Conservation (phyloP, 2,329 filamentous ascomycete species). For the Albifimbria verrucaria region DNA sequence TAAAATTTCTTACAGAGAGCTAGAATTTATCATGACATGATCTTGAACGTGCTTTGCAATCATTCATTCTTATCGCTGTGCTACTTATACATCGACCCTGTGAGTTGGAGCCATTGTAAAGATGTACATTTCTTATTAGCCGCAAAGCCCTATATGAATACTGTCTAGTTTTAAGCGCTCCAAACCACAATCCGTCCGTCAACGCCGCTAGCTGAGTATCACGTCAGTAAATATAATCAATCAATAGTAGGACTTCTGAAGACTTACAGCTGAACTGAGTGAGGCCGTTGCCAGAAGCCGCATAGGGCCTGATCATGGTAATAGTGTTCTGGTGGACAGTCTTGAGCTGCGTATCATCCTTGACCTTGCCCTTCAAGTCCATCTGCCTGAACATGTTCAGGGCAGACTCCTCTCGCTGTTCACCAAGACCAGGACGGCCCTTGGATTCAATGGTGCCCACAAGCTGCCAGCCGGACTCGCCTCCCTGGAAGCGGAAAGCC, state of each 20-base stretch:
- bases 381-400: constrained; percentile 98
- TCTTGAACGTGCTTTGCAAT: too few species aligned
- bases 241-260: background rate
- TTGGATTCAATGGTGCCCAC: constrained; percentile 78
- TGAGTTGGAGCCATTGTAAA: too few species aligned
- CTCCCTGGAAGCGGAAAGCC: constrained; percentile 83
- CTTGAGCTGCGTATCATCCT: constrained; percentile 90
- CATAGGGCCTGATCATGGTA: constrained; percentile 75
- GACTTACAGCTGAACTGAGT: constrained; percentile 83
- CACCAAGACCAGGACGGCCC: constrained; percentile 56
- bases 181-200: constrained; percentile 81
- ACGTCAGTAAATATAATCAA: constrained; percentile 21
- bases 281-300: constrained; percentile 61
- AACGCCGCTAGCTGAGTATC: constrained; percentile 67
- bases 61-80: too few species aligned
- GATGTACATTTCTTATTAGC: too few species aligned
- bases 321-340: constrained; percentile 98
- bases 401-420: constrained; percentile 80
- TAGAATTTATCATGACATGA: too few species aligned
- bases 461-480: constrained; percentile 77
- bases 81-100: too few species aligned
- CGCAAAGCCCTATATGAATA: background rate
- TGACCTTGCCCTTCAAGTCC: constrained; percentile 91
- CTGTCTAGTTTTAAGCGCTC: constrained; percentile 52
- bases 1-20: constrained; percentile 5